phyloP scores from a whole-genome alignment of 345 rosid genomes.

The Ailanthus altissimus region DNA sequence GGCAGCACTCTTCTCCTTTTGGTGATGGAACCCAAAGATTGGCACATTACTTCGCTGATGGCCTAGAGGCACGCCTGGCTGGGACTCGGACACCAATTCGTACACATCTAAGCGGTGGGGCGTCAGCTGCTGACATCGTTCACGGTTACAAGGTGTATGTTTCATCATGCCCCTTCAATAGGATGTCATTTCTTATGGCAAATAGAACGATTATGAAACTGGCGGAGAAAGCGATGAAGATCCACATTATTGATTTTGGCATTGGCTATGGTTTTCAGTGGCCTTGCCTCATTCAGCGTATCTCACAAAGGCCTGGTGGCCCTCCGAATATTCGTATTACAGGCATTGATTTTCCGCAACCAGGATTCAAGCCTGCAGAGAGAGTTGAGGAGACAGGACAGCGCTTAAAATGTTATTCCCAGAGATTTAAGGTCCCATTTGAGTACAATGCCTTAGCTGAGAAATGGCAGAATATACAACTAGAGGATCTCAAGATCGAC shows the following conservation, averaged over 20 bases:
- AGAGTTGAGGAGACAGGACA: conserved; percentile 72
- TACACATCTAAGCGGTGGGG: conserved; percentile 26
- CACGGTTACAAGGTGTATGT: conserved; percentile 57
- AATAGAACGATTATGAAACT: conserved; percentile 50
- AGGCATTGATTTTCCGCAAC: conserved; percentile 78
- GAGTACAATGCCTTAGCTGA: conserved; percentile 59
- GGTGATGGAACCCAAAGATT: conserved; percentile 71
- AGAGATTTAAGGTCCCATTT: conserved; percentile 59
- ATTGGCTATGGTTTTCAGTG: conserved; percentile 83
- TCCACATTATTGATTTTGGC: conserved; percentile 85
- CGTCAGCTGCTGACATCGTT: conserved; percentile 57
- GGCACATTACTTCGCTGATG: conserved; percentile 66
- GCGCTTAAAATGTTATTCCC: conserved; percentile 59
- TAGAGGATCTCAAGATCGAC: conserved; percentile 63
- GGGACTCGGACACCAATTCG: conserved; percentile 48
- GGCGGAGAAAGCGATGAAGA: conserved; percentile 46
- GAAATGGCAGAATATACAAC: conserved; percentile 69
- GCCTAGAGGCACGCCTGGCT: conserved; percentile 68
- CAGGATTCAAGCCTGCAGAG: conserved; percentile 76
- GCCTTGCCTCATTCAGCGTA: conserved; percentile 76
- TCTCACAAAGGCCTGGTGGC: conserved; percentile 46
- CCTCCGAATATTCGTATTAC: conserved; percentile 73
- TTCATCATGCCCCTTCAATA: conserved; percentile 56
- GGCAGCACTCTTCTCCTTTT: conserved; percentile 55
- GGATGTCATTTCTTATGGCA: conserved; percentile 57